phyloP scores from a whole-genome alignment of 306 rosid species.

The Cyclanthera cordifolia region DNA sequence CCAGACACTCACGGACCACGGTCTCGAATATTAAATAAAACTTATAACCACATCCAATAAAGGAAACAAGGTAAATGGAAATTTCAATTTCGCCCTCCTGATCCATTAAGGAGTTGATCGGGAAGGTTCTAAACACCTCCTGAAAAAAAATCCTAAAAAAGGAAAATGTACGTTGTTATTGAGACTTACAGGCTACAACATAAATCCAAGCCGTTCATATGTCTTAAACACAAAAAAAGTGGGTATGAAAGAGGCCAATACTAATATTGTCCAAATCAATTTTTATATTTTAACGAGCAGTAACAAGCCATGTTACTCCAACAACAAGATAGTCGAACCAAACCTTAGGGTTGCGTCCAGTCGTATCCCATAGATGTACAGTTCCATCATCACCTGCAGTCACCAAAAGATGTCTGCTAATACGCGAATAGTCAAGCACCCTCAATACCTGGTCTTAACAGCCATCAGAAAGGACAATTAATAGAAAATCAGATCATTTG shows the following conservation, averaged over 20 bases:
- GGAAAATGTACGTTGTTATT: too few relatives aligned
- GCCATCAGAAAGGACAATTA: constrained; percentile 41
- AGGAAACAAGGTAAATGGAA: not conserved
- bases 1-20: too few relatives aligned
- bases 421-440: constrained; percentile 94
- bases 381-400: constrained; percentile 98
- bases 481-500: constrained; percentile 24
- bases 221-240: not conserved
- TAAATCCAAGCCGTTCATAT: not conserved
- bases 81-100: not conserved
- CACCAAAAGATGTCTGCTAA: constrained; percentile 81
- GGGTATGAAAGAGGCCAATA: not conserved
- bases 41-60: not conserved
- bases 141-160: not conserved
- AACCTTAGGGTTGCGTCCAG: constrained; percentile 93
- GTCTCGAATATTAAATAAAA: too few relatives aligned
- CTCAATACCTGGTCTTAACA: constrained; percentile 93
- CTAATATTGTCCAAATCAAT: not conserved
- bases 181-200: not conserved
- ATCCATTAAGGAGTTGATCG: not conserved
- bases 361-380: constrained; percentile 92
- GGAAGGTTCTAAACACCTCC: not conserved
- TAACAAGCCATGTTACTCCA: not conserved
- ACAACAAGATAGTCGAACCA: constrained; percentile 6
- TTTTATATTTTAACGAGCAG: not conserved